phyloP scores from a whole-genome alignment of 331 rosid species.

The Stylosanthes scabra region DNA sequence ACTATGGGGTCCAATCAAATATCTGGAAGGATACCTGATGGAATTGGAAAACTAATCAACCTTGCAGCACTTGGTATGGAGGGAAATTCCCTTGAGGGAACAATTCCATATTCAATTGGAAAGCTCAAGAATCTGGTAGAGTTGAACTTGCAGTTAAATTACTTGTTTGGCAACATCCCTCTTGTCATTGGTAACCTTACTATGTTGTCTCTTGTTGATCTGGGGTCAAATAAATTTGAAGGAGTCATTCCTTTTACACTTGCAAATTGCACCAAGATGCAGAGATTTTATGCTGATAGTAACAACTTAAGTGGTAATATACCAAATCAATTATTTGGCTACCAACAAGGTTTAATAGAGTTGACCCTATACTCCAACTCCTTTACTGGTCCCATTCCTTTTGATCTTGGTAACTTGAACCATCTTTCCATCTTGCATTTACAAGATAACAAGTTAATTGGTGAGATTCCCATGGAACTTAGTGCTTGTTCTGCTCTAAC shows the following conservation, averaged over 20 bases:
- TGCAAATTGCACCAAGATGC: slow-evolving; percentile 10
- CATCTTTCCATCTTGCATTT: slow-evolving; percentile 3
- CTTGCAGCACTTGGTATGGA: accelerated
- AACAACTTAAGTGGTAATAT: slow-evolving; percentile 6
- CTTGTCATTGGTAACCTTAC: slow-evolving; percentile 28
- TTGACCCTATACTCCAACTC: slow-evolving; percentile 29
- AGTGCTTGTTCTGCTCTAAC: slow-evolving; percentile 7
- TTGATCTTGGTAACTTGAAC: slow-evolving; percentile 24
- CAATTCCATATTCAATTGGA: slow-evolving; percentile 29
- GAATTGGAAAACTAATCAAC: slow-evolving; percentile 17
- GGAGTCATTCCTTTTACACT: slow-evolving; percentile 33
- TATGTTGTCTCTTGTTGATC: background rate
- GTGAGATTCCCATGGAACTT: slow-evolving; percentile 32
- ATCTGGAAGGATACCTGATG: slow-evolving; percentile 17
- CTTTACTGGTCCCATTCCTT: slow-evolving; percentile 34
- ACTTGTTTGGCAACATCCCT: slow-evolving; percentile 26
- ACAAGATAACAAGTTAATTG: background rate
- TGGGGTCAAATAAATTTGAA: slow-evolving; percentile 15
- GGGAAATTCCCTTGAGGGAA: background rate
- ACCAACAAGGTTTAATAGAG: background rate
- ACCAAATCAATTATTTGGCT: no score
- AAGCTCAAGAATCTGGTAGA: background rate
- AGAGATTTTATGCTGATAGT: background rate
- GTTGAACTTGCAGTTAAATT: background rate
- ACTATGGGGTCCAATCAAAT: background rate